Evolutionary conservation across 108 stramenopile species (phyloP).

Genomic region (Skeletonema menzelii): DNA sequence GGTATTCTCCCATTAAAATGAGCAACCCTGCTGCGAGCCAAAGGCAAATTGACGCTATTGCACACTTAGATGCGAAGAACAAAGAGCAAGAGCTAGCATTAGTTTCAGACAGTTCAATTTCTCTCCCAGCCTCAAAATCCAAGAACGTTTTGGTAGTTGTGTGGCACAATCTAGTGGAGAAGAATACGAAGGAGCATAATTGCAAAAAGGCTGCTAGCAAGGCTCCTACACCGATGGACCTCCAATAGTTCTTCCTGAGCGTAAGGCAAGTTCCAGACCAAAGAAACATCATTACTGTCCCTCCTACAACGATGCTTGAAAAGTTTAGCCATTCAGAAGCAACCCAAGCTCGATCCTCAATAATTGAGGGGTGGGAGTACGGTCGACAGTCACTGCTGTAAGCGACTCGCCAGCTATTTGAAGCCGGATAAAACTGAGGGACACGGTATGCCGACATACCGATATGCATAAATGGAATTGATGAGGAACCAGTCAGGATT

Average conservation of each 20-base stretch:
- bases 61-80: constrained; percentile 44
- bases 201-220: constrained; percentile 18
- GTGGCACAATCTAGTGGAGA: constrained; percentile 34
- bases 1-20: constrained; percentile 31
- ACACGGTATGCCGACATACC: constrained; percentile 41
- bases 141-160: constrained; percentile 22
- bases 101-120: neutral
- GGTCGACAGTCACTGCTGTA: constrained; percentile 25
- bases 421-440: constrained; percentile 36
- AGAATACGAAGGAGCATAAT: constrained; percentile 35
- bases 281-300: constrained; percentile 35
- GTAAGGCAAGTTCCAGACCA: constrained; percentile 37
- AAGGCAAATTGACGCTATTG: constrained; percentile 27
- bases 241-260: constrained; percentile 26
- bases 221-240: constrained; percentile 20
- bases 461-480: constrained; percentile 28
- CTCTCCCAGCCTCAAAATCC: constrained; percentile 20
- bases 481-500: constrained; percentile 37
- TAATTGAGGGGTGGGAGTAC: constrained; percentile 3
- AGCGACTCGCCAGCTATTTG: constrained; percentile 32
- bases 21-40: constrained; percentile 16
- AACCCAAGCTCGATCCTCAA: constrained; percentile 32
- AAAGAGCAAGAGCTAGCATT: constrained; percentile 32
- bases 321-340: constrained; percentile 32
- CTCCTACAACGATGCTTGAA: constrained; percentile 27